Evolutionary conservation across 2,329 filamentous ascomycete species (phyloP).

Genomic region (Hymenotorrendiella dingleyae): DNA sequence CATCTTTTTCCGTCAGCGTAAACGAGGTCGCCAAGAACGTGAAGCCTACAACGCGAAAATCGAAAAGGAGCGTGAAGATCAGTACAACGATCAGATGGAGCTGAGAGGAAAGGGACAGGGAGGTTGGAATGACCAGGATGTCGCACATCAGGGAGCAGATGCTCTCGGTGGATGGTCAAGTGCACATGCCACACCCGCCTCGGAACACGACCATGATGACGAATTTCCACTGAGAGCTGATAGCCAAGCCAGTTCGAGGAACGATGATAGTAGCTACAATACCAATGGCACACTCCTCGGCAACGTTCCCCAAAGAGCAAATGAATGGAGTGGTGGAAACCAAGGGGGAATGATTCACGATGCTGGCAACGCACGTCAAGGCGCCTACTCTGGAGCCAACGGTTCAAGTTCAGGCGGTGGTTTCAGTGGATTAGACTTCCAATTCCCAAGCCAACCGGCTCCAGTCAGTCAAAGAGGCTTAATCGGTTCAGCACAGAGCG

Average conservation of each 20-base stretch:
- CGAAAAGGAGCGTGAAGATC: constrained; percentile 27
- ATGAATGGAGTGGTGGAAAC: constrained; percentile 18
- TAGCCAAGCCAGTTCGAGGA: constrained; percentile 7
- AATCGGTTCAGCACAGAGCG: not conserved
- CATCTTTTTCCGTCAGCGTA: constrained; percentile 51
- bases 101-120: constrained; percentile 27
- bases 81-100: constrained; percentile 25
- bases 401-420: no score
- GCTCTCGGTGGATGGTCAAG: constrained; percentile 25
- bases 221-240: constrained; percentile 12
- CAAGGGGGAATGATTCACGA: constrained; percentile 14
- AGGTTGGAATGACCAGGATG: constrained; percentile 21
- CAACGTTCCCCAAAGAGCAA: constrained; percentile 11
- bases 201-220: constrained; percentile 10
- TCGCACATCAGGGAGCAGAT: constrained; percentile 23
- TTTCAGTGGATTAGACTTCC: no score
- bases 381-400: constrained; percentile 12
- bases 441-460: constrained; percentile 3
- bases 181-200: constrained; percentile 12
- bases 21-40: constrained; percentile 46
- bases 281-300: constrained; percentile 8
- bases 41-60: constrained; percentile 30
- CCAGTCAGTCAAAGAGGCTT: not conserved
- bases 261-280: constrained; percentile 3
- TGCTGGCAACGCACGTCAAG: constrained; percentile 15